Percentiles rank a stretch among this genome's conserved stretches.
These are phyloP conservation scores for Ramichloridium luteum DNA, from an alignment of 2,329 filamentous ascomycete genomes.

Conservation along the genomic window DNA sequence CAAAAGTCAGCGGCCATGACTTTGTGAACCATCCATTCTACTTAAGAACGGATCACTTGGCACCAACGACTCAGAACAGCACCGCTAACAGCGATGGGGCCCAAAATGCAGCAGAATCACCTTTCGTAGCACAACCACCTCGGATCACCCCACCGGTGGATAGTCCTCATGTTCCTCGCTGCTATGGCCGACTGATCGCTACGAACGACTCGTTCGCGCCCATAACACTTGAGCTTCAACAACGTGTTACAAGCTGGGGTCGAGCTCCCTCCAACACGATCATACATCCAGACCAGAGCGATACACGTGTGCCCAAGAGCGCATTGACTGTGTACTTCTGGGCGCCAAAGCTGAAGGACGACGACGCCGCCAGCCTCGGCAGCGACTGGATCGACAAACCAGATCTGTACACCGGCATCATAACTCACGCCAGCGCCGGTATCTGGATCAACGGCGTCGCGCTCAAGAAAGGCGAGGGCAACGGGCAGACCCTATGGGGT, in stretches of 20 bases:
- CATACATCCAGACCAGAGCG: conserved; percentile 48
- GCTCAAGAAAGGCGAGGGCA: conserved; percentile 45
- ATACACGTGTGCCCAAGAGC: conserved; percentile 67
- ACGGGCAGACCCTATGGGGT: conserved; percentile 42
- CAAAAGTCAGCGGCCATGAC: conserved; percentile 33
- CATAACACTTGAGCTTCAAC: conserved; percentile 53
- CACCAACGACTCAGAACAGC: conserved; percentile 7
- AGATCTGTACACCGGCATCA: conserved; percentile 57
- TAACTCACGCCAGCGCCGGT: conserved; percentile 64
- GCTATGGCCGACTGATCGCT: conserved; percentile 55
- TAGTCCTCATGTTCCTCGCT: conserved; percentile 18
- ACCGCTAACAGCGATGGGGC: conserved; percentile 5
- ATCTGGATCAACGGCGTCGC: conserved; percentile 65
- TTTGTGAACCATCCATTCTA: conserved; percentile 23
- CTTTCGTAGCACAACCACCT: background rate
- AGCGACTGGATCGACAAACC: conserved; percentile 42
- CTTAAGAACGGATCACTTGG: conserved; percentile 6
- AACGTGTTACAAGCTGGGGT: conserved; percentile 65
- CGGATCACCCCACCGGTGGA: conserved; percentile 16
- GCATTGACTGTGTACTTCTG: conserved; percentile 69
- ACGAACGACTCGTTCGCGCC: conserved; percentile 52
- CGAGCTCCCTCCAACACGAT: conserved; percentile 56
- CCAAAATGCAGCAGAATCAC: conserved; percentile 1
- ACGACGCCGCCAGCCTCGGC: conserved; percentile 30
- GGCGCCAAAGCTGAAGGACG: conserved; percentile 52